Conservation (phyloP, 441 rosid genomes). For the Euphorbia corollata region DNA sequence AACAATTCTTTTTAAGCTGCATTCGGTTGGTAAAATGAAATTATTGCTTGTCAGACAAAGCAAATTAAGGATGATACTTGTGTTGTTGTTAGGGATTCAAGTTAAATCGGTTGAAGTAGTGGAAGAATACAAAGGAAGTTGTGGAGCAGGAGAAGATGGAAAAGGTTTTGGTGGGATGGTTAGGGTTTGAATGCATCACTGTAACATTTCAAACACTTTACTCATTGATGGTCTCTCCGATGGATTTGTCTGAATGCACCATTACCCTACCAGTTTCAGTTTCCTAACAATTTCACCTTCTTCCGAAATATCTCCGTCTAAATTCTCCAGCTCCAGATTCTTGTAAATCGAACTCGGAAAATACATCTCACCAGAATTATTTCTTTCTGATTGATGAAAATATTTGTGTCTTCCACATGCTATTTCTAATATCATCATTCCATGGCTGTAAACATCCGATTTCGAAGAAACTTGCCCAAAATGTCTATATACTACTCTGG, state of each 20-base stretch:
- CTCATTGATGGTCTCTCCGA: constrained; percentile 37
- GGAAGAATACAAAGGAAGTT: constrained; percentile 7
- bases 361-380: constrained; percentile 19
- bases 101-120: not conserved
- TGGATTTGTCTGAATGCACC: constrained; percentile 16
- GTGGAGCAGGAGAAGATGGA: constrained; percentile 12
- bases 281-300: not conserved
- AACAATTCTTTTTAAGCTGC: too few relatives aligned
- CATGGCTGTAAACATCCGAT: constrained; percentile 24
- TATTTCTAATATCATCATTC: constrained; percentile 29
- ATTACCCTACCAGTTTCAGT: not conserved
- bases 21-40: too few relatives aligned
- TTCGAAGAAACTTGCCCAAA: constrained; percentile 23
- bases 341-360: constrained; percentile 24
- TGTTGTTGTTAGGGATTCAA: too few relatives aligned
- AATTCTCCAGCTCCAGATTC: not conserved
- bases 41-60: too few relatives aligned
- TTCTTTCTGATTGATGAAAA: not conserved
- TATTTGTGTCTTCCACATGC: constrained; percentile 28
- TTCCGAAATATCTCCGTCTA: not conserved
- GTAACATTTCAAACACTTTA: constrained; percentile 37
- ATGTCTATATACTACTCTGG: constrained; percentile 24
- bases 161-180: constrained; percentile 42
- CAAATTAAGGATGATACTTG: too few relatives aligned
- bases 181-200: constrained; percentile 28